A percentile compares a stretch with the other conserved stretches of the same genome.
Conservation (phyloP, 176 grass and related monocot genomes). For the Triticum monococcum region DNA sequence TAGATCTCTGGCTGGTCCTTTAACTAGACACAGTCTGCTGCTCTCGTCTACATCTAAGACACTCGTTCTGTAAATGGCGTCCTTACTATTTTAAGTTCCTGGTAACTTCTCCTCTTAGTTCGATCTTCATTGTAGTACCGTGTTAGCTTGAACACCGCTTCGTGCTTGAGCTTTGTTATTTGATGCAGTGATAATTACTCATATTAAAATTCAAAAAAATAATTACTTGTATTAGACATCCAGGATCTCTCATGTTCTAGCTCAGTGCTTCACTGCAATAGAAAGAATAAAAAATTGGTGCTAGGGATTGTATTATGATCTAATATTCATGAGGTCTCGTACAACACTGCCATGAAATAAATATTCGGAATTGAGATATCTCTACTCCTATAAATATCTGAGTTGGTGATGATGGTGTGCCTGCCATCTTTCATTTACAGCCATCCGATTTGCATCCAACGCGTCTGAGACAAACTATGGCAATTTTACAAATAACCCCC, state of each 20-base stretch:
- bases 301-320: not conserved
- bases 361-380: too few species aligned
- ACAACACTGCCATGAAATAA: not conserved
- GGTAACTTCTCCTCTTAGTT: not conserved
- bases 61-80: conserved; percentile 6
- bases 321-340: not conserved
- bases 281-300: not conserved
- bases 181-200: not conserved
- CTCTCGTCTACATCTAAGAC: not conserved
- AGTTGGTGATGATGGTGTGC: too few species aligned
- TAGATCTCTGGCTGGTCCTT: not conserved
- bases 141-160: not conserved
- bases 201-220: too few species aligned
- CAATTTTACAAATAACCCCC: too few species aligned
- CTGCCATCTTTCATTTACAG: too few species aligned
- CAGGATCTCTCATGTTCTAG: not conserved
- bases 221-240: not conserved
- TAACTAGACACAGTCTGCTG: not conserved
- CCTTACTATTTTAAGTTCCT: not conserved
- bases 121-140: not conserved
- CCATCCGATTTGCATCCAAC: too few species aligned
- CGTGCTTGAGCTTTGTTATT: not conserved
- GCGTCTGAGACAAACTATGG: too few species aligned
- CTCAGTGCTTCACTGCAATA: not conserved
- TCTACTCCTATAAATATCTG: too few species aligned